A percentile compares a stretch with the other conserved stretches of the same genome.
Evolutionary conservation across 2,329 filamentous ascomycete genomes (phyloP).

Genomic region (Hypoxylon sp.): DNA sequence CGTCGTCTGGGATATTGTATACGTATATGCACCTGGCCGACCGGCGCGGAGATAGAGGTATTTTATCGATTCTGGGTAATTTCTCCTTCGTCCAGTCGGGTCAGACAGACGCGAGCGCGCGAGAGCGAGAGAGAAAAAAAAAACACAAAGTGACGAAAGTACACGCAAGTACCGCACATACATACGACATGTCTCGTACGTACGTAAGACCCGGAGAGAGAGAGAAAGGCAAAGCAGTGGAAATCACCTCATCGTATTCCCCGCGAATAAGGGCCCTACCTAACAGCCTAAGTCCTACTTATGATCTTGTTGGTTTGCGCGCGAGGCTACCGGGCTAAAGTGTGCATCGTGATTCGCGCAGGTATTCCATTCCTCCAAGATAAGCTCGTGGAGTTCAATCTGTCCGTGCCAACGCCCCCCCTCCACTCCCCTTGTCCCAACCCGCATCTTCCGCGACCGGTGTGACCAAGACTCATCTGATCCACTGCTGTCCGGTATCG

Average conservation of each 20-base stretch:
- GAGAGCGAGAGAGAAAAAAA: neutral
- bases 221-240: too few species aligned
- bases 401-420: slow-evolving; percentile 11
- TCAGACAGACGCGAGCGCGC: neutral
- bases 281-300: slow-evolving; percentile 12
- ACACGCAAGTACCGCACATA: slow-evolving; percentile 28
- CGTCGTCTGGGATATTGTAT: too few species aligned
- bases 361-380: slow-evolving; percentile 42
- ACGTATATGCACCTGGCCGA: neutral
- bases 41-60: neutral
- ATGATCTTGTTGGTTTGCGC: slow-evolving; percentile 8
- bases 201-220: slow-evolving; percentile 23
- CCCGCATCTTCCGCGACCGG: slow-evolving; percentile 27
- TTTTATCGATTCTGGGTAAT: slow-evolving; percentile 26
- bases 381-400: slow-evolving; percentile 41
- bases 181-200: slow-evolving; percentile 14
- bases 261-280: slow-evolving; percentile 21
- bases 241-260: slow-evolving; percentile 25
- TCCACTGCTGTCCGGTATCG: slow-evolving; percentile 12
- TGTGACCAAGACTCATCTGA: slow-evolving; percentile 29
- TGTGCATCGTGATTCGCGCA: slow-evolving; percentile 39
- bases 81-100: slow-evolving; percentile 2
- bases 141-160: slow-evolving; percentile 10
- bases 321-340: slow-evolving; percentile 19
- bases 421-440: neutral